Percentiles rank a stretch among this genome's conserved stretches.
phyloP scores from a whole-genome alignment of 768 basidiomycete genomes.

The Gymnopilus junonius region DNA sequence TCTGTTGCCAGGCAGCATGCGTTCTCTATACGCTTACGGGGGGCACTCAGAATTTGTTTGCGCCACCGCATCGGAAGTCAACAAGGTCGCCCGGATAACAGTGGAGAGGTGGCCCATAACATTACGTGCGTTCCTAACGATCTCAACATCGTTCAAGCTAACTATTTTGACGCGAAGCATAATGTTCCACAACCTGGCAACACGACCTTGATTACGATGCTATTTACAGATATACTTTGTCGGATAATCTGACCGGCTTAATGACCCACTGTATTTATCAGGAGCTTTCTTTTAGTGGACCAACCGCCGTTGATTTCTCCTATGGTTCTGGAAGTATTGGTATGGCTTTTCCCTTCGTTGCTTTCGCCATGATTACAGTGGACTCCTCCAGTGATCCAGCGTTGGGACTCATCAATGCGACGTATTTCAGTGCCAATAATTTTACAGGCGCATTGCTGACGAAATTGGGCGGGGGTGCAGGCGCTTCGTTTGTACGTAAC shows the following conservation, averaged over 20 bases:
- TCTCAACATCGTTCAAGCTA: neutral
- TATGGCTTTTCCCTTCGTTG: neutral
- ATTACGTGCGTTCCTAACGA: constrained; percentile 11
- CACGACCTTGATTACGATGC: constrained; percentile 1
- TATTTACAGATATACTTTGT: constrained; percentile 5
- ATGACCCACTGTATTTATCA: constrained; percentile 8
- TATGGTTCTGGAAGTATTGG: neutral
- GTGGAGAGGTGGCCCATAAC: neutral
- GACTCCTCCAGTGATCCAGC: neutral
- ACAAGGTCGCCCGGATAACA: constrained; percentile 6
- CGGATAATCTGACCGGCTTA: constrained; percentile 1
- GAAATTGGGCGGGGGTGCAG: constrained; percentile 18
- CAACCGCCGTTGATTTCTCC: neutral
- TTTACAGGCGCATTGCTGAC: neutral
- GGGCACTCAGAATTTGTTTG: constrained; percentile 12
- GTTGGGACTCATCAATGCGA: neutral
- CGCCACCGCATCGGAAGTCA: constrained; percentile 9
- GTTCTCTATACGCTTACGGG: neutral
- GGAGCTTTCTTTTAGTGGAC: neutral
- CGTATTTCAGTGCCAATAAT: constrained; percentile 3
- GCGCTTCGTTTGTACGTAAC: constrained; percentile 19
- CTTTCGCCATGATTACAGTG: neutral
- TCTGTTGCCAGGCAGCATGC: neutral
- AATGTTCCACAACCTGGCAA: neutral
- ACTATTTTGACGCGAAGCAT: neutral